Base-by-base conservation (phyloP, 176 grass and related monocot genomes). In the Aegilops speltoides region DNA sequence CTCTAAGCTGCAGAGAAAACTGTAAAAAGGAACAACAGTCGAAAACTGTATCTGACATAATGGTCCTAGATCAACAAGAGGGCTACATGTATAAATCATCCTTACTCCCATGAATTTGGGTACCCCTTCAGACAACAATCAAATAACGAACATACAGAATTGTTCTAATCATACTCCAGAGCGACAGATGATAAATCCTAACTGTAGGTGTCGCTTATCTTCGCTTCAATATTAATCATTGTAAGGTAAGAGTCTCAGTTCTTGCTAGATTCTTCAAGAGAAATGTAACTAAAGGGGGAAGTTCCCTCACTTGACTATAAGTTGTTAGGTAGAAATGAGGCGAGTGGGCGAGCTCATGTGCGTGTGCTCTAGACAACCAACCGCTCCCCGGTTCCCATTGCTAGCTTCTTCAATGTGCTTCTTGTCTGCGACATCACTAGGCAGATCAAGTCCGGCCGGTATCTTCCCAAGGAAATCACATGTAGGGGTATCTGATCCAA, bases 401-500 rank as follows among this genome's bases (percentile, higher is more conserved):
- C 31, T 11, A 80, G n/a, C 45, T 76, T 85, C 80, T 43, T 74
- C 85, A 1, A 31, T 15, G 7, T 59, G 57, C 68, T 91, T 80
- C 48, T 91, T 80, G 8, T 85, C 61, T 2, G 85, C 86, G 0
- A 81, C 68, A 73, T 86, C 88, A 20, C 90, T 94, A 17, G 91
- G 93, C 41, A 90, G 84, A 59, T 95, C 93, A 17, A 66, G 80
- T 52, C 88, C 86, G 0, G 52, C 10, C 3, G 96, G 91, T 75
- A 89, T 85, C 63, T 89, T 94, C 9, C 96, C 91, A 43, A 91
- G 88, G 68, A 89, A 95, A 65, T 98, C 92, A 31, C 45, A 86
- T 34, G 22, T 73, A 17, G 79, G 54, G 59, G 75, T 32, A 71
- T 91, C 70, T 0, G 75, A 82, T 46, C 91, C 93, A 33, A 94